These are phyloP conservation scores for Rhamnella rubrinervis DNA, from an alignment of 331 rosid genomes.

Conservation along the genomic window DNA sequence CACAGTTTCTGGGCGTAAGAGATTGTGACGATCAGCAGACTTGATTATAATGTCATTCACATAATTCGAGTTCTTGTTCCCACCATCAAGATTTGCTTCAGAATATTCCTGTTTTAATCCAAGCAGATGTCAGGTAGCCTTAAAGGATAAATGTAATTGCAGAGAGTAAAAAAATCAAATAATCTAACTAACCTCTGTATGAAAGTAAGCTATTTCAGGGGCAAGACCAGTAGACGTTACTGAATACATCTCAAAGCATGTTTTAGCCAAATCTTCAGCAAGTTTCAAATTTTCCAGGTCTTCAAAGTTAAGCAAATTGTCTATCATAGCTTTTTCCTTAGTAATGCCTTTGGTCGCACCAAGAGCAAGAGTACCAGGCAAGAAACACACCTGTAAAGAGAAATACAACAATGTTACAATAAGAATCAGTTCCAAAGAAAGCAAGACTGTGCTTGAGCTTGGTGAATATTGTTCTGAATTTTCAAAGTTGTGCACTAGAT, in stretches of 20 bases:
- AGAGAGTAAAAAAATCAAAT: not conserved
- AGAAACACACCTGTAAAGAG: conserved; percentile 78
- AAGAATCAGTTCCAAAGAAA: conserved; percentile 4
- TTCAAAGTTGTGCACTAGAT: too few species aligned
- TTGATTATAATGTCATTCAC: conserved; percentile 78
- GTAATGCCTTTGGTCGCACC: conserved; percentile 97
- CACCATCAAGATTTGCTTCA: conserved; percentile 79
- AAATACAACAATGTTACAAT: conserved; percentile 29
- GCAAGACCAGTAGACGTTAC: conserved; percentile 94
- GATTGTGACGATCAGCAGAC: conserved; percentile 87
- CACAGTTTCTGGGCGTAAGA: conserved; percentile 94
- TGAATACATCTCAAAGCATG: conserved; percentile 92
- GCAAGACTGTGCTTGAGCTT: not conserved
- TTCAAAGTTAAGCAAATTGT: conserved; percentile 75
- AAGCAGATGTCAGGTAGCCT: conserved; percentile 29
- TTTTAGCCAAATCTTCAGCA: conserved; percentile 91
- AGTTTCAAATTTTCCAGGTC: conserved; percentile 95
- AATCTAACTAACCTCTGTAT: conserved; percentile 68
- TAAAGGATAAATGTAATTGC: conserved; percentile 10
- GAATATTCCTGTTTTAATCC: conserved; percentile 65
- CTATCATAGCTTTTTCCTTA: conserved; percentile 76
- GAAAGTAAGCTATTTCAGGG: conserved; percentile 97
- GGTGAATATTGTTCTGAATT: too few species aligned
- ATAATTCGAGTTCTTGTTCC: conserved; percentile 79
- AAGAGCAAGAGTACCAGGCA: conserved; percentile 91